Conservation (phyloP, 495 filamentous ascomycete species). For the Penicillium odoratum region DNA sequence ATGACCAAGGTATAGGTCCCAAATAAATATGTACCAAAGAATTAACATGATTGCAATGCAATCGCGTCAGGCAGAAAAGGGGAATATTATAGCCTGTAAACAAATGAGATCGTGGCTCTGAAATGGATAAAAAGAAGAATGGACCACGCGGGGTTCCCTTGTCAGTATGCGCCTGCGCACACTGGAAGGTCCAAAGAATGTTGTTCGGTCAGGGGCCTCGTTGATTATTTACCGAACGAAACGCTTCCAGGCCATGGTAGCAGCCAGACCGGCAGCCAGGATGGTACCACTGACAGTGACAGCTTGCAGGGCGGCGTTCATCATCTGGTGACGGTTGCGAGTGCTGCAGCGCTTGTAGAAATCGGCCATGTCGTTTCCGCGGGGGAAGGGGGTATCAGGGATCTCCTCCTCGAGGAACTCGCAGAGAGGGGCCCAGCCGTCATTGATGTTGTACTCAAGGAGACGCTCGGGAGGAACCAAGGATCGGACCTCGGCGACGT, state of each 20-base stretch:
- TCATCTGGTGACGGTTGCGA: slow-evolving; percentile 63
- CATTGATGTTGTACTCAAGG: slow-evolving; percentile 63
- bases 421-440: slow-evolving; percentile 69
- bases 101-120: neutral
- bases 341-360: slow-evolving; percentile 60
- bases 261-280: slow-evolving; percentile 41
- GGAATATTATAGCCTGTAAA: slow-evolving; percentile 1
- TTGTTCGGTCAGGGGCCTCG: slow-evolving; percentile 4
- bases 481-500: slow-evolving; percentile 46
- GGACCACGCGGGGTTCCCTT: neutral
- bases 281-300: slow-evolving; percentile 51
- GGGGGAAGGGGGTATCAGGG: slow-evolving; percentile 51
- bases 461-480: slow-evolving; percentile 49
- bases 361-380: slow-evolving; percentile 52
- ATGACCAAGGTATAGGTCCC: neutral
- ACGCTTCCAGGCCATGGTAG: slow-evolving; percentile 44
- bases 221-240: slow-evolving; percentile 33
- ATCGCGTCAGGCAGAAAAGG: slow-evolving; percentile 5
- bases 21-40: slow-evolving; percentile 16
- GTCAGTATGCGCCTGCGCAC: neutral
- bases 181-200: neutral
- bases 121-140: neutral
- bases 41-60: slow-evolving; percentile 12
- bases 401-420: slow-evolving; percentile 62
- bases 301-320: slow-evolving; percentile 55